phyloP scores from a whole-genome alignment of 2,329 filamentous ascomycete species.

The Hypoxylon sp. region DNA sequence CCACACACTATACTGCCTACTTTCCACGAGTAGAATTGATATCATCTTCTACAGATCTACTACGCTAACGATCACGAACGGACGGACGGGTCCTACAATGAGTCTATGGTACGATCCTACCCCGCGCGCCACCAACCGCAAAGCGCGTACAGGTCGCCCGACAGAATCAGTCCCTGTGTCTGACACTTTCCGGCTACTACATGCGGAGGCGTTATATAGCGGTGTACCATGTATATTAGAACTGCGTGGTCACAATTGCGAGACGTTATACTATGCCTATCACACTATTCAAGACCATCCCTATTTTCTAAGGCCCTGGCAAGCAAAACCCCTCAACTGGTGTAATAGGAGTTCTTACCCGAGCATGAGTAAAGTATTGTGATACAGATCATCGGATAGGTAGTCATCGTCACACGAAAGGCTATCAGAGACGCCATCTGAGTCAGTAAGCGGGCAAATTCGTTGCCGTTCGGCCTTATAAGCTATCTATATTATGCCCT shows the following conservation, averaged over 20 bases:
- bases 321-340: slow-evolving; percentile 12
- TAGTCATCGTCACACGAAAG: background rate
- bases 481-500: slow-evolving; percentile 1
- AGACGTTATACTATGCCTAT: slow-evolving; percentile 2
- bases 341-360: slow-evolving; percentile 14
- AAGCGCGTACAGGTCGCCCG: background rate
- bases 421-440: background rate
- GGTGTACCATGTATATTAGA: slow-evolving; percentile 27
- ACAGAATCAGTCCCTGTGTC: background rate
- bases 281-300: slow-evolving; percentile 2
- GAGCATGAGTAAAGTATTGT: slow-evolving; percentile 4
- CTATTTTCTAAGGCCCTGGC: slow-evolving; percentile 5
- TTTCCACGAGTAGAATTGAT: background rate
- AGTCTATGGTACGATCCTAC: slow-evolving; percentile 4
- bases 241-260: background rate
- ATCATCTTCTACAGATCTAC: background rate
- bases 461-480: background rate
- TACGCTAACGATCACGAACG: background rate
- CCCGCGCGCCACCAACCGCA: slow-evolving; percentile 1
- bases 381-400: slow-evolving; percentile 8
- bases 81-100: background rate
- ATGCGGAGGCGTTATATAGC: background rate
- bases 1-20: background rate
- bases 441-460: background rate
- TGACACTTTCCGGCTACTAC: background rate